A percentile compares a stretch with the other conserved stretches of the same genome.
Conservation (phyloP, 2,329 filamentous ascomycete genomes). For the Magnaporthiopsis incrustans region DNA sequence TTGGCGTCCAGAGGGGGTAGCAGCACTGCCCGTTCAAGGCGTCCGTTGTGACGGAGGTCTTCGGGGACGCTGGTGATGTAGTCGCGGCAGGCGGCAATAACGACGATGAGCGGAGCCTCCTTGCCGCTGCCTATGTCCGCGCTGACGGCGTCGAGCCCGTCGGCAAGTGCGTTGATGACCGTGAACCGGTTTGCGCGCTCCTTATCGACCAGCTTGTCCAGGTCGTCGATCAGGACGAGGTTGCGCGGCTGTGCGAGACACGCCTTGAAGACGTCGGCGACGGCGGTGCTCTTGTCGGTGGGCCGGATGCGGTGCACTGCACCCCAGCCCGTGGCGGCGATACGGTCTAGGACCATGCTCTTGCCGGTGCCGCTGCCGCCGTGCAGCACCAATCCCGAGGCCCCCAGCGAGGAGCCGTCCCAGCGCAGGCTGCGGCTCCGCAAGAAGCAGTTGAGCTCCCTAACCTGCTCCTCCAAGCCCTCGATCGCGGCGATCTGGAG, state of each 20-base stretch:
- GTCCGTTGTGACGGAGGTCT: conserved; percentile 54
- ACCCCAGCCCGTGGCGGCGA: conserved; percentile 63
- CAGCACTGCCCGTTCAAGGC: conserved; percentile 61
- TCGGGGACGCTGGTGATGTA: conserved; percentile 65
- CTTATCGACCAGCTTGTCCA: conserved; percentile 62
- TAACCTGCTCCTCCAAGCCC: conserved; percentile 57
- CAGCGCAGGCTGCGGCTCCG: conserved; percentile 11
- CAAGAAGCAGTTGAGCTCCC: conserved; percentile 60
- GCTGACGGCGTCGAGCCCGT: conserved; percentile 43
- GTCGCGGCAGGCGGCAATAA: conserved; percentile 66
- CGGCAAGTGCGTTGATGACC: conserved; percentile 42
- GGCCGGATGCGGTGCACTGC: conserved; percentile 55
- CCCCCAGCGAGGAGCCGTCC: conserved; percentile 21
- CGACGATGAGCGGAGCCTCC: conserved; percentile 51
- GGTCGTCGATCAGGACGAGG: conserved; percentile 69
- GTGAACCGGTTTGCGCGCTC: conserved; percentile 42
- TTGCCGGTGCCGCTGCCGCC: conserved; percentile 84
- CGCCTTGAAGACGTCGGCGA: conserved; percentile 62
- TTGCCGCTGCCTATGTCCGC: conserved; percentile 26
- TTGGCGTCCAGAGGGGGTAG: conserved; percentile 67
- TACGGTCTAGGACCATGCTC: conserved; percentile 59
- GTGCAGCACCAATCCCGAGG: conserved; percentile 62
- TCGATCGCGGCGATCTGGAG: conserved; percentile 51
- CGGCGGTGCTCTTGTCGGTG: conserved; percentile 46
- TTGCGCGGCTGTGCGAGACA: conserved; percentile 64